These are phyloP conservation scores for Leccinum pellstonianum DNA, from an alignment of 768 basidiomycete genomes.

Conservation along the genomic window DNA sequence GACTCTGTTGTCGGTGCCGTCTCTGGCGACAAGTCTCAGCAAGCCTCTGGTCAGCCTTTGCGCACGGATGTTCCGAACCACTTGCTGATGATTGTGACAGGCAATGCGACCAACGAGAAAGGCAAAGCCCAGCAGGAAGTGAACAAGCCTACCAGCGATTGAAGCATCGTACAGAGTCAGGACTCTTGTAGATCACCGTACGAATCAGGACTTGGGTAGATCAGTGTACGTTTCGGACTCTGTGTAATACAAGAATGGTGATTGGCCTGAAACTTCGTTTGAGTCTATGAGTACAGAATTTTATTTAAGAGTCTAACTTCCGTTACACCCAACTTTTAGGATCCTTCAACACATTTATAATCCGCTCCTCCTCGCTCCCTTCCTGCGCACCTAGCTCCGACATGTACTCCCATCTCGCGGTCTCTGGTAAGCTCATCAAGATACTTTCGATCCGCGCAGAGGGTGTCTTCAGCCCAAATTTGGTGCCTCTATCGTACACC, in stretches of 20 bases:
- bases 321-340: constrained; percentile 63
- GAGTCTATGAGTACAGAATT: no score
- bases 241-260: background rate
- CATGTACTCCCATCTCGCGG: constrained; percentile 90
- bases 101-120: constrained; percentile 54
- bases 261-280: background rate
- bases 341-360: constrained; percentile 58
- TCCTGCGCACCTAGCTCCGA: constrained; percentile 62
- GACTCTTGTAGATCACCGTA: background rate
- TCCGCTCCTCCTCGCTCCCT: constrained; percentile 63
- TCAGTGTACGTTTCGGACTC: background rate
- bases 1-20: constrained; percentile 55
- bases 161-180: background rate
- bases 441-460: constrained; percentile 89
- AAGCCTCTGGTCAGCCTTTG: constrained; percentile 41
- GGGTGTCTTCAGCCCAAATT: constrained; percentile 81
- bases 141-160: constrained; percentile 38
- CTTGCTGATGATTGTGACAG: constrained; percentile 26
- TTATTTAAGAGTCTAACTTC: background rate
- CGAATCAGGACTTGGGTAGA: no score
- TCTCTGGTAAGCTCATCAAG: constrained; percentile 85
- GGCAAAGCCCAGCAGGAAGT: constrained; percentile 52
- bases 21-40: constrained; percentile 53
- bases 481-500: constrained; percentile 83
- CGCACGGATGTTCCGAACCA: fast-evolving